Conservation (phyloP, 306 rosid species). For the Begonia masoniana region DNA sequence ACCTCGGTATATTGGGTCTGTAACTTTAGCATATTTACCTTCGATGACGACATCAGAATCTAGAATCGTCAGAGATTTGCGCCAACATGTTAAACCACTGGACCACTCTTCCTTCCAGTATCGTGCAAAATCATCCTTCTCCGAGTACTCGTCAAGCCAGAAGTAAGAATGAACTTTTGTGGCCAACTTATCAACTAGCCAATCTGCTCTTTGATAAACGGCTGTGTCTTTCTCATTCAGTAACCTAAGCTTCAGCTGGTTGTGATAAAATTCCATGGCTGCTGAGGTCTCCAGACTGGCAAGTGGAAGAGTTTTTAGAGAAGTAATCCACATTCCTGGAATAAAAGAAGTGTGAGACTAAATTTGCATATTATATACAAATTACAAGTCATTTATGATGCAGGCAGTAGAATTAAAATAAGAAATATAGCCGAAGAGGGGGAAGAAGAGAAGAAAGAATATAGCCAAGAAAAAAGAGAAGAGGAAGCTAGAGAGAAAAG, state of each 20-base stretch:
- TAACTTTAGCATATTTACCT: conserved; percentile 48
- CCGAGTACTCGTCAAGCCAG: conserved; percentile 91
- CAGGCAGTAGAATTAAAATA: too few relatives aligned
- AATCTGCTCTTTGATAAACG: conserved; percentile 63
- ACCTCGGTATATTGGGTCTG: conserved; percentile 36
- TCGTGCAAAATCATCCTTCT: conserved; percentile 64
- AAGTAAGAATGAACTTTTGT: conserved; percentile 80
- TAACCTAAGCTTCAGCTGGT: conserved; percentile 63
- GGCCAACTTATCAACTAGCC: conserved; percentile 79
- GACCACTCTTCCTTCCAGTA: conserved; percentile 84
- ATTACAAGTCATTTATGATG: too few relatives aligned
- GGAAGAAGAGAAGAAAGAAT: too few relatives aligned
- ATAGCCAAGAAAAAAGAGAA: too few relatives aligned
- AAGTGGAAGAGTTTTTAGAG: conserved; percentile 62
- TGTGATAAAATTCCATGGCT: conserved; percentile 74
- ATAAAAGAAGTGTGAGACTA: conserved; percentile 10
- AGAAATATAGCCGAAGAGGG: too few relatives aligned
- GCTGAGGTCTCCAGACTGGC: conserved; percentile 80
- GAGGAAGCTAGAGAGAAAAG: too few relatives aligned
- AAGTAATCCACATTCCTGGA: conserved; percentile 52
- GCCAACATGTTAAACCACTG: conserved; percentile 88
- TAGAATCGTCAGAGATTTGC: conserved; percentile 56
- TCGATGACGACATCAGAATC: conserved; percentile 50
- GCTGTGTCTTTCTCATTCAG: conserved; percentile 46
- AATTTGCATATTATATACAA: too few relatives aligned